Base-by-base conservation (phyloP, 2,329 filamentous ascomycete genomes). In the Myriangium duriaei region DNA sequence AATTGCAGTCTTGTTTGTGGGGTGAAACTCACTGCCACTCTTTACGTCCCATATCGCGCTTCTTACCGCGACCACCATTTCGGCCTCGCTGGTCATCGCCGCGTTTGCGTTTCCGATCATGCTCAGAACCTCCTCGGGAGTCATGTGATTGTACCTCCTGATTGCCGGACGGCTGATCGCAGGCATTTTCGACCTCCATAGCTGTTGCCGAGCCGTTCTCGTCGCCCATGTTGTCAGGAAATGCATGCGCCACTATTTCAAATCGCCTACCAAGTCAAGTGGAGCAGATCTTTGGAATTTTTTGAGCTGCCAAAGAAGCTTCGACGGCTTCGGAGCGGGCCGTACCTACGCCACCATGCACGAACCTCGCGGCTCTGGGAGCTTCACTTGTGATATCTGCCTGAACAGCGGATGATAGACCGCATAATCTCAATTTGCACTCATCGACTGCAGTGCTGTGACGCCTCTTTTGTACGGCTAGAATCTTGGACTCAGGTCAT, bases 31-130 rank as follows among this genome's bases (percentile, higher is more conserved):
- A 81, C 78, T 68, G 69, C 61, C 73, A 78, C 55, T 77, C 75
- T 44, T 63, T 65, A 58, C 78, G 64, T 50, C 78, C 77, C 72
- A 79, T 63, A 71, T 79, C 72, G 57, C 67, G 67, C 55, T 72
- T 77, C 71, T 74, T 76, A 68, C 43, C 41, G 33, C 43, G 41
- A 16, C 43, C 36, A 13, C 43, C 43, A 38, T 65, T 62, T 55
- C 60, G 36, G 43, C 45, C 45, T 30, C 48, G 47, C 36, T 50
- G 40, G 38, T 50, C 41, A 12, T 45, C 18, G 29, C 34, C 39
- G 30, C 45, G 35, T 35, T 45, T 47, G 32, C 45, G 45, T 37
- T 47, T 45, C 29, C 43, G 38, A 26, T 45, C 43, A 33, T 39
- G 29, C 16, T 12, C 30, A 39, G 29, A 3, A 33, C 13, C 29